Evolutionary conservation across 805 yeast genomes (phyloP).

Genomic region (Crinitomyces ghanaensis): DNA sequence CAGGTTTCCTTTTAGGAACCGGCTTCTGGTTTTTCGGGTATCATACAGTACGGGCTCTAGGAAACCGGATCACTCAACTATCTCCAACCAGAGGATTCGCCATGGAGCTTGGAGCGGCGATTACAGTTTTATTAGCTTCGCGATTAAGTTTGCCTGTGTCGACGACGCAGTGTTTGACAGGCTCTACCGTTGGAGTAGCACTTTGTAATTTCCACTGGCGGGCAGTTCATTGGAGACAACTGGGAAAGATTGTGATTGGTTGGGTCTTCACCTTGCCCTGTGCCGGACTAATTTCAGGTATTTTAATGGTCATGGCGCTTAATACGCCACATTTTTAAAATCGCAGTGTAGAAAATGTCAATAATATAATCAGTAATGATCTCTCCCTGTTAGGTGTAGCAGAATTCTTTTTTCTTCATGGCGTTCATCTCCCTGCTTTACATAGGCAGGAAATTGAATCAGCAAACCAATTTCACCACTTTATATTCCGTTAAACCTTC

Average conservation of each 20-base stretch:
- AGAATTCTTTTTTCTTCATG: too few relatives aligned
- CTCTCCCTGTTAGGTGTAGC: too few relatives aligned
- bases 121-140: conserved; percentile 65
- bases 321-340: too few relatives aligned
- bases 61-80: conserved; percentile 63
- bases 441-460: too few relatives aligned
- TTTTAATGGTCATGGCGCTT: too few relatives aligned
- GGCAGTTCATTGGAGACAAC: conserved; percentile 71
- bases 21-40: conserved; percentile 63
- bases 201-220: conserved; percentile 52
- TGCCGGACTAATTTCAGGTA: too few relatives aligned
- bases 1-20: conserved; percentile 54
- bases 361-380: too few relatives aligned
- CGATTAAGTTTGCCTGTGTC: conserved; percentile 62
- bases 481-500: too few relatives aligned
- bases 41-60: conserved; percentile 56
- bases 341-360: too few relatives aligned
- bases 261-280: conserved; percentile 71
- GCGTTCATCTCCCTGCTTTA: conserved; percentile 1
- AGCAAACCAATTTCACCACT: too few relatives aligned
- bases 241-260: conserved; percentile 56
- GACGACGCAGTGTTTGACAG: conserved; percentile 70
- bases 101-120: conserved; percentile 68
- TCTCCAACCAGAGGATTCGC: conserved; percentile 72
- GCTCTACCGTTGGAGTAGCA: conserved; percentile 69